A percentile compares a stretch with the other conserved stretches of the same genome.
Conservation (phyloP, 306 rosid genomes). For the Rubus idaeus region DNA sequence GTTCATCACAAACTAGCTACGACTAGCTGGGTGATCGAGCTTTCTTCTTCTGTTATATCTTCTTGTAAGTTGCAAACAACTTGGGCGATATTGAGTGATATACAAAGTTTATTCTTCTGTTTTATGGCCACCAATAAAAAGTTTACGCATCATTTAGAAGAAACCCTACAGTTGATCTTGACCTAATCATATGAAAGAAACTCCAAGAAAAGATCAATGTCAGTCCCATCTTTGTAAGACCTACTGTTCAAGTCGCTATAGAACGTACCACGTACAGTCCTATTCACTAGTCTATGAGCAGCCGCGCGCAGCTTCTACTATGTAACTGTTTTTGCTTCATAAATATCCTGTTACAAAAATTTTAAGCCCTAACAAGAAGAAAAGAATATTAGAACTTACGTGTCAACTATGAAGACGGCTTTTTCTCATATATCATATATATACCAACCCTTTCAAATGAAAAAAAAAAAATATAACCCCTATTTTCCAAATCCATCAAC, state of each 20-base stretch:
- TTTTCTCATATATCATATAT: no score
- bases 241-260: background rate
- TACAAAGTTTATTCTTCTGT: background rate
- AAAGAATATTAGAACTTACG: no score
- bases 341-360: no score
- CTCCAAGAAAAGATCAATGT: background rate
- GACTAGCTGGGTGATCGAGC: background rate
- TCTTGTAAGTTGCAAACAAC: no score
- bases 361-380: no score
- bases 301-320: background rate
- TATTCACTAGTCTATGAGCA: background rate
- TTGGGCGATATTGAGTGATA: no score
- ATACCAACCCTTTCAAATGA: no score
- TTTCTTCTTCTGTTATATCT: background rate
- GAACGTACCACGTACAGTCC: background rate
- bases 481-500: no score
- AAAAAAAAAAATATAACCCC: no score
- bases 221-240: background rate
- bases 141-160: background rate
- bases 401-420: no score
- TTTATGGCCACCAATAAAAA: background rate
- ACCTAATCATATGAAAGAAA: constrained; percentile 7
- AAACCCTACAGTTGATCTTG: constrained; percentile 1
- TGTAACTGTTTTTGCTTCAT: no score
- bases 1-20: background rate